These are phyloP conservation scores for Backusella australiensis DNA, from an alignment of 192 early-diverging fungal species.

Conservation along the genomic window DNA sequence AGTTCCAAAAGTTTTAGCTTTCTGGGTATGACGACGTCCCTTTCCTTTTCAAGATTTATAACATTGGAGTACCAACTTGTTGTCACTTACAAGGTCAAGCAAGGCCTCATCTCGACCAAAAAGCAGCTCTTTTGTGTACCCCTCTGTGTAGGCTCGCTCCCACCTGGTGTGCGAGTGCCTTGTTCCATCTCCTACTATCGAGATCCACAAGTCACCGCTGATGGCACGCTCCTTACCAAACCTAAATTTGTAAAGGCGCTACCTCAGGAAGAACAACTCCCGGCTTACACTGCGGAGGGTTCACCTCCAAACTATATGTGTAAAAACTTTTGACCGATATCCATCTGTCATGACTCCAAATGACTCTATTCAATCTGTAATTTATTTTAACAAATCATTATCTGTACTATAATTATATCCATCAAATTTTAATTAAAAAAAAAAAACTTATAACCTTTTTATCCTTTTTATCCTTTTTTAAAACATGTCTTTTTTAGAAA, in stretches of 20 bases:
- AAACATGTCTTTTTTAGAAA: no score
- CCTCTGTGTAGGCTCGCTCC: not conserved
- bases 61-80: not conserved
- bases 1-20: not conserved
- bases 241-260: conserved; percentile 6
- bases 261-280: not conserved
- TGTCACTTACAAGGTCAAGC: not conserved
- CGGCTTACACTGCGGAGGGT: not conserved
- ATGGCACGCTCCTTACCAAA: conserved; percentile 4
- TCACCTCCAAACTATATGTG: not conserved
- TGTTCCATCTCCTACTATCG: not conserved
- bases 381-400: no score
- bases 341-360: not conserved
- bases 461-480: no score
- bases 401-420: no score
- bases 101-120: not conserved
- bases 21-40: not conserved
- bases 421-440: no score
- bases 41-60: not conserved
- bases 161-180: not conserved
- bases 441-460: no score
- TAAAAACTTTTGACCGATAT: not conserved
- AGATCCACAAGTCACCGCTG: not conserved
- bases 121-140: conserved; percentile 4
- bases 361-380: no score